These are phyloP conservation scores for Thelephora ganbajun DNA, from an alignment of 768 basidiomycete genomes.

Conservation along the genomic window DNA sequence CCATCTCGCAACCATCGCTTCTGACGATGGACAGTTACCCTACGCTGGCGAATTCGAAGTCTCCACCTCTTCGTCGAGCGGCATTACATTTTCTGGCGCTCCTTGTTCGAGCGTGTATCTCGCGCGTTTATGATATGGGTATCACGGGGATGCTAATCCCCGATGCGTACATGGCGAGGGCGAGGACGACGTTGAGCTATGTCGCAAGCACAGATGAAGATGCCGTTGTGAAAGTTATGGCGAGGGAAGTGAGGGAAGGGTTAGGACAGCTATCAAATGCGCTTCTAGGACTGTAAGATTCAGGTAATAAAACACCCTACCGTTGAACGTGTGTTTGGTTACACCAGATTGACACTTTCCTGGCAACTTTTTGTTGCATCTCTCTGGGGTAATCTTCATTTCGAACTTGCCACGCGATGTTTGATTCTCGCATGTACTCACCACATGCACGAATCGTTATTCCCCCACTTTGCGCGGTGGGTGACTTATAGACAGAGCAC, in stretches of 20 bases:
- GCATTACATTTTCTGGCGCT: constrained; percentile 72
- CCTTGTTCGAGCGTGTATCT: constrained; percentile 46
- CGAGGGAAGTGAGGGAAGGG: constrained; percentile 49
- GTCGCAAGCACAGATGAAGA: constrained; percentile 63
- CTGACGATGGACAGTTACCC: constrained; percentile 42
- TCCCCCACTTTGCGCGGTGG: too few relatives aligned
- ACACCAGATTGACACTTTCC: too few relatives aligned
- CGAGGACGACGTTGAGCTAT: constrained; percentile 52
- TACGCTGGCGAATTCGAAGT: constrained; percentile 41
- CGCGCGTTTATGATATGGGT: constrained; percentile 32
- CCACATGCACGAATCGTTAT: too few relatives aligned
- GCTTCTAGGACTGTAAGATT: constrained; percentile 20
- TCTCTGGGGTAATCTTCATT: too few relatives aligned
- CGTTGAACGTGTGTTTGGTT: too few relatives aligned
- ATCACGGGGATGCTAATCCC: constrained; percentile 19
- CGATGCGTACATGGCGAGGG: constrained; percentile 28
- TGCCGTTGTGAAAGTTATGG: constrained; percentile 57
- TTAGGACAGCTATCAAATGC: constrained; percentile 37
- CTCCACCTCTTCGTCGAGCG: constrained; percentile 73
- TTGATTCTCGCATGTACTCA: too few relatives aligned
- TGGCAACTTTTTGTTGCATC: too few relatives aligned
- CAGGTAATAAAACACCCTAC: too few relatives aligned
- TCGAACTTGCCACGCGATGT: too few relatives aligned
- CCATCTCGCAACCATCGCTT: neutral
- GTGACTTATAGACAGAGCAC: too few relatives aligned